Base-by-base conservation (phyloP, 2,329 filamentous ascomycete species). In the Phaeosphaeriaceae sp. region DNA sequence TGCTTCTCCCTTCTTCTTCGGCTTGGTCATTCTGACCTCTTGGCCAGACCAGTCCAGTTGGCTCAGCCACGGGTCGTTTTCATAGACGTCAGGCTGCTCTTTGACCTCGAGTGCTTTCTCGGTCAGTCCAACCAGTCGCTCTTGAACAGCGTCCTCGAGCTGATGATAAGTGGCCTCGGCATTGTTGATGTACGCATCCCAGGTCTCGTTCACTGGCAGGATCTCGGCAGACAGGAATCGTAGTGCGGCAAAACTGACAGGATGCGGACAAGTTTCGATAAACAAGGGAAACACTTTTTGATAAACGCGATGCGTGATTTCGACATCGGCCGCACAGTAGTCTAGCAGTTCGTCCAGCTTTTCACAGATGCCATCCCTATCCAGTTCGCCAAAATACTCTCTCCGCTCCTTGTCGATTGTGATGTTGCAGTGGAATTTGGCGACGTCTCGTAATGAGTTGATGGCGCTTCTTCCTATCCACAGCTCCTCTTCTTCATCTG, bases 41-140 rank as follows among this genome's bases (percentile, higher is more conserved):
- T 98, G 94, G 3, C 92, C 93, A 0, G 92, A 91, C 95, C 95
- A 99, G 81, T 99, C 94, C 53, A 99, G 85, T 81, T 99, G 95
- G 64, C 85, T 86, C 71, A 99, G 79, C 96, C 96, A 99, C 5
- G 94, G 92, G 71, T 99, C 94, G 43, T 86, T 89, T 55, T 83
- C 81, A 81, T 92, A 97, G 48, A 89, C 83, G 23, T 89, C 85
- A 0, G 88, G 79, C 48, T 93, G 81, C 1, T 86, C 85, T 69
- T 93, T 96, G 56, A 92, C 82, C 62, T 89, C 86, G 13, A 97
- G 74, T 0, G 95, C 94, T 74, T 90, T 90, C 10, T 96, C 84
- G 1, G 93, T 88, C 6, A 99, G 81, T 2, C 85, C 85, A 2
- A 92, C 69, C 0, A 99, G 81, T 24, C 93, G 88, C 60, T 91